Conservation (phyloP, 257 asterid genomes). For the Nicotiana noctiflora region DNA sequence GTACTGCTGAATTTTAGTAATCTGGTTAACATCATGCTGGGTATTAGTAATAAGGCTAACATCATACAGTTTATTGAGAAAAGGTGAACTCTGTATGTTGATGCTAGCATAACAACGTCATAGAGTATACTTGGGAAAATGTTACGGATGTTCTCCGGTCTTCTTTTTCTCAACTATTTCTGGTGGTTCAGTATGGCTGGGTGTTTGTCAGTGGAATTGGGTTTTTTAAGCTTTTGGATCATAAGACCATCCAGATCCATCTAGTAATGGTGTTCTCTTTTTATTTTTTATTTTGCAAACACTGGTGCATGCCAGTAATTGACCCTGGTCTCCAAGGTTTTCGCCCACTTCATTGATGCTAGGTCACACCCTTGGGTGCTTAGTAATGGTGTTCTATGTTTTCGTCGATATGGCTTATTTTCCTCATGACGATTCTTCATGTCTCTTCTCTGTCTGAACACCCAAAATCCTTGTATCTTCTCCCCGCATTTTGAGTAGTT, state of each 20-base stretch:
- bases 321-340: not conserved
- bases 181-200: not conserved
- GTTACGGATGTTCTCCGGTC: not conserved
- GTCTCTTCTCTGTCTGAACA: not conserved
- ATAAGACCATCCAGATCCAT: not conserved
- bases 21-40: not conserved
- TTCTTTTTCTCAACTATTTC: not conserved
- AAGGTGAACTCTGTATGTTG: not conserved
- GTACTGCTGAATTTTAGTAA: not conserved
- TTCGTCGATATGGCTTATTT: not conserved
- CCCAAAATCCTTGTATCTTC: not conserved
- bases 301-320: not conserved
- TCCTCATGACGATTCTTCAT: not conserved
- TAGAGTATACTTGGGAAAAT: not conserved
- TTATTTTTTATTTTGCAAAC: not conserved
- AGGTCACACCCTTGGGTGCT: not conserved
- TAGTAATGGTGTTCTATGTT: not conserved
- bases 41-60: too few relatives aligned
- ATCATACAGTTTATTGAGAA: not conserved
- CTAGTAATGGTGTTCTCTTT: not conserved
- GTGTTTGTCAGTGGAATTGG: not conserved
- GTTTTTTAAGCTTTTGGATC: not conserved
- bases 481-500: not conserved
- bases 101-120: not conserved
- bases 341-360: not conserved